Base-by-base conservation (phyloP, 805 yeast genomes). In the Wickerhamomyces bovis region DNA sequence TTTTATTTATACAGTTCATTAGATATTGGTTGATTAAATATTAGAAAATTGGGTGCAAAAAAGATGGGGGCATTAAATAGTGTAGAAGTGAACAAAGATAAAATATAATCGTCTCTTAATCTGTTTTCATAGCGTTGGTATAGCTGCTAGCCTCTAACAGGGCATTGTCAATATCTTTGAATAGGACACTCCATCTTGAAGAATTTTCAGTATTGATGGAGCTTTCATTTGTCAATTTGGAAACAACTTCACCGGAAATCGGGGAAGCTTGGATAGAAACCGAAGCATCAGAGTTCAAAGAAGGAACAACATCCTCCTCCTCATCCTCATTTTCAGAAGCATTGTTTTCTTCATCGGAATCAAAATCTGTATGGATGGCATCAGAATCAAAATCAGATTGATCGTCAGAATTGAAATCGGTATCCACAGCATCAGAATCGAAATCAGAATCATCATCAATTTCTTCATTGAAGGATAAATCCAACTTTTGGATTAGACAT, bases 121-220 rank as follows among this genome's bases (percentile, higher is more conserved):
- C 13, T 28, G 31, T 28, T 28, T 28, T 13, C 31, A 28, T 28
- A 33, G 16, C 20, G 20, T 33, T 33, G 18, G 36, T 16, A 33
- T 33, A 36, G 25, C 20, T 19, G n/a, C 6, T 36, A 11, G 45
- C 51, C 26, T 53, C 57, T 36, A 43, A 39, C 31, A 57, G n/a
- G 2, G 61, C 63, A 13, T 47, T 46, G 22, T 58, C 59, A 38
- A 58, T 55, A 30, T 57, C 61, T 30, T 51, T 45, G 43, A 58
- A 50, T 19, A 58, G 35, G 10, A 33, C 41, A 39, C 57, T 56
- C 63, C 63, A 58, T 15, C 56, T 39, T 13, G 39, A 33, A 3
- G 45, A 12, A 13, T 43, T 41, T 4, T 18, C 28, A 20, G 36
- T 23, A 15, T 21, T 31, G 15, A 38, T 28, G 4, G 38, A 38